Evolutionary conservation across 768 basidiomycete genomes (phyloP).

Genomic region (Pleurotus tuoliensis): DNA sequence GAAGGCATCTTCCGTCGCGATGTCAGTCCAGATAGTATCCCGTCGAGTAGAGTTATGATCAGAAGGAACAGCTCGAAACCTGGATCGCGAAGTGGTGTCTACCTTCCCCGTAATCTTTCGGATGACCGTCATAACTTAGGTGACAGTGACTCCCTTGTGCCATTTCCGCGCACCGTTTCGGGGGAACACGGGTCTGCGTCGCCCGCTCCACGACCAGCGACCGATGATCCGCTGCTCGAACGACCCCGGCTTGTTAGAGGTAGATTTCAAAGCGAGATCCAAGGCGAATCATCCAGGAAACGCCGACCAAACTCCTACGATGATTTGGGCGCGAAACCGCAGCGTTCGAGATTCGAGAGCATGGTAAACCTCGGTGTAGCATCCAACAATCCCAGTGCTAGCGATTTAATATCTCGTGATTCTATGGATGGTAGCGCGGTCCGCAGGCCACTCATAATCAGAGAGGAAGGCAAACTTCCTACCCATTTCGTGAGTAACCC

Average conservation of each 20-base stretch:
- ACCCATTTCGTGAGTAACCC: constrained; percentile 71
- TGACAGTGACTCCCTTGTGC: constrained; percentile 40
- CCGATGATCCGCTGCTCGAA: constrained; percentile 29
- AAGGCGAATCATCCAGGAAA: constrained; percentile 47
- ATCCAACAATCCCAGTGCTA: constrained; percentile 52
- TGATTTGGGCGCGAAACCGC: constrained; percentile 51
- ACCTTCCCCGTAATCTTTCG: constrained; percentile 35
- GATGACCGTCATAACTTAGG: constrained; percentile 31
- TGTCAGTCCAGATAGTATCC: constrained; percentile 51
- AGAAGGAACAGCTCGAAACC: constrained; percentile 59
- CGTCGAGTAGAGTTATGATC: constrained; percentile 42
- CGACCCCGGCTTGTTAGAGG: constrained; percentile 47
- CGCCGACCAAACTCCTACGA: constrained; percentile 68
- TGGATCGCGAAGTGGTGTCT: constrained; percentile 40
- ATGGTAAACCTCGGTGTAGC: constrained; percentile 60
- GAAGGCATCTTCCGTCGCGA: constrained; percentile 48
- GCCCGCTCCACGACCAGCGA: constrained; percentile 36
- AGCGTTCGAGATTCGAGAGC: constrained; percentile 67
- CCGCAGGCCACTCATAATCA: constrained; percentile 68
- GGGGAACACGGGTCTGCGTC: constrained; percentile 43
- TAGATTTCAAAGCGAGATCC: constrained; percentile 73
- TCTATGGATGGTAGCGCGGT: constrained; percentile 62
- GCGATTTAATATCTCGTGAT: constrained; percentile 60
- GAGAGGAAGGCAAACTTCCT: constrained; percentile 77
- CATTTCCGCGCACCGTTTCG: constrained; percentile 62